Percentiles rank a stretch among this genome's conserved stretches.
Conservation (phyloP, 2,329 filamentous ascomycete species). For the Colletotrichum sp. region DNA sequence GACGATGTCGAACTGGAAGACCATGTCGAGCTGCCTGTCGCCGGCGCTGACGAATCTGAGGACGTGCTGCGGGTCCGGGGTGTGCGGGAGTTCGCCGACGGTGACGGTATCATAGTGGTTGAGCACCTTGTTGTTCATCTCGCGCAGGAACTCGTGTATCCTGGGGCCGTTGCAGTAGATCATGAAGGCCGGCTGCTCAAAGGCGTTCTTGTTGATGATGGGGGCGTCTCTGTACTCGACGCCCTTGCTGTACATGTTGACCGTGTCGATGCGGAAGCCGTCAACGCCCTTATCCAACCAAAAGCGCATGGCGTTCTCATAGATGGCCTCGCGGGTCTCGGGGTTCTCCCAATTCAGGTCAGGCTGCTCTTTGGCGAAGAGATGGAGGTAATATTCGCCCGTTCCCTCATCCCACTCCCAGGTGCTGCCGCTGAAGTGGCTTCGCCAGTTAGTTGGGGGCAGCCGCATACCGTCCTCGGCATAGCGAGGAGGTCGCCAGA, state of each 20-base stretch:
- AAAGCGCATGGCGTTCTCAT: constrained; percentile 74
- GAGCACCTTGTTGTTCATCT: constrained; percentile 65
- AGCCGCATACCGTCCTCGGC: constrained; percentile 62
- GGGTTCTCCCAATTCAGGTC: constrained; percentile 87
- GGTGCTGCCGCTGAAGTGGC: constrained; percentile 63
- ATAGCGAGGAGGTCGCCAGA: constrained; percentile 58
- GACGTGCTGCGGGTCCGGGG: constrained; percentile 61
- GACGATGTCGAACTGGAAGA: constrained; percentile 71
- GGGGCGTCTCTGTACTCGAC: constrained; percentile 63
- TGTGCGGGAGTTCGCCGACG: constrained; percentile 71
- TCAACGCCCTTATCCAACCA: constrained; percentile 78
- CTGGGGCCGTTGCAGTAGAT: constrained; percentile 71
- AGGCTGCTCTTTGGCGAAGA: constrained; percentile 78
- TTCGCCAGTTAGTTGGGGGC: constrained; percentile 78
- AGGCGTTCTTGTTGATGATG: constrained; percentile 47
- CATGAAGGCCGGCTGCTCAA: constrained; percentile 56
- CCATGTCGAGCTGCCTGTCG: constrained; percentile 69
- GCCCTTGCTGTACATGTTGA: constrained; percentile 74
- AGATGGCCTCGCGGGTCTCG: constrained; percentile 70
- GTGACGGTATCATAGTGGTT: constrained; percentile 69
- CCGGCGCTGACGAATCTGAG: constrained; percentile 62
- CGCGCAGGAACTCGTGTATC: constrained; percentile 70
- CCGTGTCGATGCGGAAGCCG: constrained; percentile 76
- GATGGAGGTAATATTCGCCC: constrained; percentile 75
- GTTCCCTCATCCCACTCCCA: constrained; percentile 78